Conservation (phyloP, 23 red algal genomes). For the Agarophyton chilense region DNA sequence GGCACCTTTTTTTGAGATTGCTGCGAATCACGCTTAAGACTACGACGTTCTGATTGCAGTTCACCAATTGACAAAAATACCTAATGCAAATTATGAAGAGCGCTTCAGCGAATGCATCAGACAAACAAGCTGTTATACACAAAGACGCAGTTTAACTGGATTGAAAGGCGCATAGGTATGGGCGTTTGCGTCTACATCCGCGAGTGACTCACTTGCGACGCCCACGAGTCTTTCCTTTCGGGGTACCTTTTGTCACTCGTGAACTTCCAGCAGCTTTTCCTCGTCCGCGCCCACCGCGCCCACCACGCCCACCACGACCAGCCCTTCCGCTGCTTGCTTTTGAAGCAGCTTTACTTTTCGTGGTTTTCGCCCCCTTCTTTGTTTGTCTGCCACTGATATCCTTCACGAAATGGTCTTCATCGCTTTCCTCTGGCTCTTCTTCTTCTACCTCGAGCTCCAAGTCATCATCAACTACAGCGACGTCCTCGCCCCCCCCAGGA, state of each 20-base stretch:
- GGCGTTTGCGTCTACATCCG: too few relatives aligned
- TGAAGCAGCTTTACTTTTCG: background rate
- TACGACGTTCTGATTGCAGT: too few relatives aligned
- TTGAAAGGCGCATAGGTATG: too few relatives aligned
- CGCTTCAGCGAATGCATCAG: too few relatives aligned
- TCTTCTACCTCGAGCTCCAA: slow-evolving; percentile 4
- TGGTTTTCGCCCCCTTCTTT: slow-evolving; percentile 16
- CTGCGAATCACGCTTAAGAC: too few relatives aligned
- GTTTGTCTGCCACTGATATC: slow-evolving; percentile 39
- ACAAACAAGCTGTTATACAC: too few relatives aligned
- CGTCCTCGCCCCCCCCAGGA: slow-evolving; percentile 18
- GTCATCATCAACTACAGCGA: slow-evolving; percentile 68
- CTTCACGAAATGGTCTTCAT: slow-evolving; percentile 27
- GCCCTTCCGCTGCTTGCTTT: background rate
- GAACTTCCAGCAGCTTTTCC: background rate
- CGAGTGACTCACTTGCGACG: slow-evolving; percentile 10
- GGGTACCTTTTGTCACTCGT: background rate
- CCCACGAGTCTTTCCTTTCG: background rate
- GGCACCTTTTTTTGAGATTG: too few relatives aligned
- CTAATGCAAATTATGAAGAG: too few relatives aligned
- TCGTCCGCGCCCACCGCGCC: slow-evolving; percentile 27
- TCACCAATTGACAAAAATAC: too few relatives aligned
- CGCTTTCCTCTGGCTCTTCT: slow-evolving; percentile 31
- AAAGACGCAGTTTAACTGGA: too few relatives aligned
- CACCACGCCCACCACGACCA: background rate